Conservation (phyloP, 129 eudicot genomes). For the Deinandra increscens region DNA sequence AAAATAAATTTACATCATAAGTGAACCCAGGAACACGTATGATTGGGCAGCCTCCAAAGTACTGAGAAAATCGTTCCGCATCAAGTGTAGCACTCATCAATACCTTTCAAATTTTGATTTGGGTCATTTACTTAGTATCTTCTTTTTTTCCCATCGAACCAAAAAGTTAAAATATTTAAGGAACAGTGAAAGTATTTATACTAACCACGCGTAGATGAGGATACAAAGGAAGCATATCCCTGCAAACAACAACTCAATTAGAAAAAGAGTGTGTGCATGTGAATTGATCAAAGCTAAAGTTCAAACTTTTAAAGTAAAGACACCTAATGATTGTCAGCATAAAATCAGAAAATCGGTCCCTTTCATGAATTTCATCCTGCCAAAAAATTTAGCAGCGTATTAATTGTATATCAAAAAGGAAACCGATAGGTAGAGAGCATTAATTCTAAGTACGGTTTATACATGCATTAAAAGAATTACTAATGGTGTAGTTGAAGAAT, state of each 20-base stretch:
- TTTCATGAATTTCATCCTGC: slow-evolving; percentile 99
- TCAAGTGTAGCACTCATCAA: slow-evolving; percentile 98
- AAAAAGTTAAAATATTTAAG: neutral
- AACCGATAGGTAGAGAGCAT: neutral
- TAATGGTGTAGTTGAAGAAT: neutral
- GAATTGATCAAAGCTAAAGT: slow-evolving; percentile 10
- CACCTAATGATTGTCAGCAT: slow-evolving; percentile 92
- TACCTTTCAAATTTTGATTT: slow-evolving; percentile 44
- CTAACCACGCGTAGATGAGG: slow-evolving; percentile 94
- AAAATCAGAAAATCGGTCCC: slow-evolving; percentile 92
- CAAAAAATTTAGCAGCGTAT: slow-evolving; percentile 14
- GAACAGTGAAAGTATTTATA: neutral
- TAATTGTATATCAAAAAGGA: neutral
- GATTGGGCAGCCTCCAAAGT: slow-evolving; percentile 94
- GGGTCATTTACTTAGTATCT: neutral
- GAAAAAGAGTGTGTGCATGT: slow-evolving; percentile 24
- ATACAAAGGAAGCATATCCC: slow-evolving; percentile 89
- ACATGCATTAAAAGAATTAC: slow-evolving; percentile 1
- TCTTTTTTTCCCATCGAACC: neutral
- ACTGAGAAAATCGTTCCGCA: slow-evolving; percentile 92
- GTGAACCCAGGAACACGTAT: slow-evolving; percentile 97
- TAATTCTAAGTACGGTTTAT: neutral
- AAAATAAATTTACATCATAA: slow-evolving; percentile 57
- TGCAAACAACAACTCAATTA: slow-evolving; percentile 36
- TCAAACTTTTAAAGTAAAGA: slow-evolving; percentile 15